phyloP scores from a whole-genome alignment of 2,329 filamentous ascomycete genomes.

The Sclerotinia glacialis region DNA sequence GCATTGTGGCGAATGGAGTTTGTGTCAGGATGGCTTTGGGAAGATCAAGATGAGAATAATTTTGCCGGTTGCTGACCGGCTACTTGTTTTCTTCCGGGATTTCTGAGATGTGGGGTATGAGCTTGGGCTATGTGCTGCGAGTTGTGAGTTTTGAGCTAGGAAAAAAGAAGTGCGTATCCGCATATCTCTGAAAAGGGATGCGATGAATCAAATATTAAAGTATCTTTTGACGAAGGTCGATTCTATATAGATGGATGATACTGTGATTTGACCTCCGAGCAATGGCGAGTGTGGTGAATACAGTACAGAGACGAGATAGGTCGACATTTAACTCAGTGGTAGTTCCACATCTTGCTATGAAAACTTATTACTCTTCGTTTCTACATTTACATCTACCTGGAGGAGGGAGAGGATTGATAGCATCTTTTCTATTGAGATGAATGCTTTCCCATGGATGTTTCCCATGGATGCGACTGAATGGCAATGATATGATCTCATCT shows the following conservation, averaged over 20 bases:
- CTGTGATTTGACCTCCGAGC: no score
- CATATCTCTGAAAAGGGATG: neutral
- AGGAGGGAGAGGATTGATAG: neutral
- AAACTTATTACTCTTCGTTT: neutral
- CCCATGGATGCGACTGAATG: neutral
- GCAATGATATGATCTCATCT: neutral
- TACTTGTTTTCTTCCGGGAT: neutral
- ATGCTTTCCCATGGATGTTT: neutral
- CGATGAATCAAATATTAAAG: neutral
- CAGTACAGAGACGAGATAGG: neutral
- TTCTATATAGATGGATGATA: no score
- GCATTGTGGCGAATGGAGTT: constrained; percentile 7
- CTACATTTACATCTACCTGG: neutral
- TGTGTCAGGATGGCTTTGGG: neutral
- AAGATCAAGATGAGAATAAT: neutral
- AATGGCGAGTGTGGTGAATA: neutral
- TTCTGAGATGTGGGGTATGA: neutral
- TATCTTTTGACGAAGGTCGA: neutral
- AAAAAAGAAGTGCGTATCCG: neutral
- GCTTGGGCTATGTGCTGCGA: neutral
- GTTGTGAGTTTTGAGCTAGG: neutral
- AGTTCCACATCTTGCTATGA: neutral
- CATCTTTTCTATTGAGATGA: neutral
- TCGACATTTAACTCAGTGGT: neutral
- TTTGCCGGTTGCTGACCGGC: neutral